Evolutionary conservation across 805 yeast species (phyloP).

Genomic region (Saccharomycopsis sp.): DNA sequence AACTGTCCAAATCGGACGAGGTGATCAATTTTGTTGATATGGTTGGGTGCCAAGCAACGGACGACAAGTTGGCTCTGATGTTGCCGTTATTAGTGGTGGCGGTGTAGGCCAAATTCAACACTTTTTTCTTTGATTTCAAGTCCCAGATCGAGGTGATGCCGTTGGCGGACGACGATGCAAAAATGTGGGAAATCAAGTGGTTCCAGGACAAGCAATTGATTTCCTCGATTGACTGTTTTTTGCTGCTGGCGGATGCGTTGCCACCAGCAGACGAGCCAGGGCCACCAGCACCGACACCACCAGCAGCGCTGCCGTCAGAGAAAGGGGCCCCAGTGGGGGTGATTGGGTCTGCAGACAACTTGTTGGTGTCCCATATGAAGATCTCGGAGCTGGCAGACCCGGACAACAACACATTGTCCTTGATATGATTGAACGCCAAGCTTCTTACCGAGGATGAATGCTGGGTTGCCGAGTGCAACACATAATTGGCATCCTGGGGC

Average conservation of each 20-base stretch:
- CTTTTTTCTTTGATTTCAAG: constrained; percentile 77
- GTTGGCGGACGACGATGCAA: constrained; percentile 81
- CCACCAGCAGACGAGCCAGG: not conserved
- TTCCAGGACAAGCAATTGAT: constrained; percentile 85
- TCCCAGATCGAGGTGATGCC: constrained; percentile 94
- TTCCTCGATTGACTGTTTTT: constrained; percentile 50
- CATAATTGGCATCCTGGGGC: constrained; percentile 30
- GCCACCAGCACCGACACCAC: not conserved
- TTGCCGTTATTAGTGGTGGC: constrained; percentile 36
- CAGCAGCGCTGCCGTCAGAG: constrained; percentile 3
- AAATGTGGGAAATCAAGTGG: constrained; percentile 68
- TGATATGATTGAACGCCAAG: constrained; percentile 69
- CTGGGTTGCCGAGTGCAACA: constrained; percentile 43
- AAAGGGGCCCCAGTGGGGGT: constrained; percentile 25
- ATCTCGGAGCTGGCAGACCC: constrained; percentile 89
- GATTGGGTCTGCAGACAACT: constrained; percentile 37
- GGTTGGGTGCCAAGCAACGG: constrained; percentile 92
- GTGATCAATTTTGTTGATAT: constrained; percentile 81
- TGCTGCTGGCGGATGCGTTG: constrained; percentile 1
- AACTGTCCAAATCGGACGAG: constrained; percentile 72
- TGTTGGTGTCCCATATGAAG: constrained; percentile 79
- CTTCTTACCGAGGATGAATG: constrained; percentile 67
- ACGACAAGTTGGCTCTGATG: constrained; percentile 61
- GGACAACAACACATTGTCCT: constrained; percentile 64
- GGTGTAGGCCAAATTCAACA: constrained; percentile 69